Evolutionary conservation across 1,284 basidiomycete species (phyloP).

Genomic region (Afroboletus lepidellus): DNA sequence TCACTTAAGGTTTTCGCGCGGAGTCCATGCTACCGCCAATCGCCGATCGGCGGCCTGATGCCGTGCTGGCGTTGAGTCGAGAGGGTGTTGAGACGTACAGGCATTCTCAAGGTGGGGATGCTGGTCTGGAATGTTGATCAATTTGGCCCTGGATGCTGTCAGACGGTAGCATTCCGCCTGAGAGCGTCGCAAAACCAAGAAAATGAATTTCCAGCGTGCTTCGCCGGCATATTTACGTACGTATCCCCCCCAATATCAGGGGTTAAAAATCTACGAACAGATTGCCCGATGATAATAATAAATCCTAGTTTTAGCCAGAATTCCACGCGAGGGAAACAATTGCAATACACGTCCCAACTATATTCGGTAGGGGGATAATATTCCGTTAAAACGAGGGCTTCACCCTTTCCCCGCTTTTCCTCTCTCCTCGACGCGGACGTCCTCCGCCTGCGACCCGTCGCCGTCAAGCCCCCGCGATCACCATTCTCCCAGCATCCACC

Average conservation of each 20-base stretch:
- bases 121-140: neutral
- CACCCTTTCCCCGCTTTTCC: constrained; percentile 60
- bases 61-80: neutral
- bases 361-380: constrained; percentile 62
- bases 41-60: constrained; percentile 17
- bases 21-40: constrained; percentile 31
- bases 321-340: constrained; percentile 55
- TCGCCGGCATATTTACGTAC: constrained; percentile 55
- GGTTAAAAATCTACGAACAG: constrained; percentile 45
- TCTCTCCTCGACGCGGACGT: constrained; percentile 40
- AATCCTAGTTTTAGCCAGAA: constrained; percentile 51
- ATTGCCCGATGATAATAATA: constrained; percentile 60
- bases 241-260: constrained; percentile 52
- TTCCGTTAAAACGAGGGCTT: constrained; percentile 71
- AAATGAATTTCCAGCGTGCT: constrained; percentile 27
- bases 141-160: neutral
- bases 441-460: constrained; percentile 21
- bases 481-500: constrained; percentile 21
- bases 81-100: neutral
- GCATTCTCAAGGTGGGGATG: neutral
- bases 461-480: constrained; percentile 30
- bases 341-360: constrained; percentile 57
- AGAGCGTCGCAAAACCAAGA: constrained; percentile 20
- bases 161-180: constrained; percentile 20
- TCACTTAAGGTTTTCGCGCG: constrained; percentile 18